A percentile compares a stretch with the other conserved stretches of the same genome.
Conservation (phyloP, 2,329 filamentous ascomycete species). For the Hypoxylon sp. region DNA sequence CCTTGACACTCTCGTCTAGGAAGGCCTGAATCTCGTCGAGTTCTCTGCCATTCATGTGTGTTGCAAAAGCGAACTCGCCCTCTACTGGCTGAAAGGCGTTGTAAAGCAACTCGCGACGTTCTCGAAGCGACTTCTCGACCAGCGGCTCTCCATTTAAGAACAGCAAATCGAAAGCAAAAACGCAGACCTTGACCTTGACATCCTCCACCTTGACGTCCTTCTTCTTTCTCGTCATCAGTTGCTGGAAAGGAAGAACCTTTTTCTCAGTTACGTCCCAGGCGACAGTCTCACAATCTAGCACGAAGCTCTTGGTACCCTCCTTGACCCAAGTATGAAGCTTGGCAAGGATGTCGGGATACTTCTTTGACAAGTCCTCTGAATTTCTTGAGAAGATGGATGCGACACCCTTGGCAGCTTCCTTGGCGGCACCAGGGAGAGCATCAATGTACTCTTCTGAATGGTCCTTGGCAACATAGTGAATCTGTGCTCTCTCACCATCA, state of each 20-base stretch:
- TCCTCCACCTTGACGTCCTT: conserved; percentile 98
- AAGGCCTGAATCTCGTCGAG: conserved; percentile 94
- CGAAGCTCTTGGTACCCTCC: conserved; percentile 90
- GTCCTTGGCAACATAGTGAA: conserved; percentile 93
- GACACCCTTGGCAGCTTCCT: conserved; percentile 79
- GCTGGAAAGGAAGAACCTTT: conserved; percentile 96
- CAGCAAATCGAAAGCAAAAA: conserved; percentile 95
- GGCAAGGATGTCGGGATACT: conserved; percentile 94
- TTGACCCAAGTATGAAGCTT: conserved; percentile 94
- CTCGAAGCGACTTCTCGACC: conserved; percentile 87
- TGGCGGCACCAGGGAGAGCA: conserved; percentile 71
- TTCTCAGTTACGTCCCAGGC: conserved; percentile 96
- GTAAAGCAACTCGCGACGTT: conserved; percentile 83
- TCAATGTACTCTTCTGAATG: conserved; percentile 78
- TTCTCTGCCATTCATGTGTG: conserved; percentile 87
- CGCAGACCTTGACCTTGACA: conserved; percentile 95
- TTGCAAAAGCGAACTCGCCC: conserved; percentile 93
- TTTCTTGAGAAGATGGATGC: conserved; percentile 97
- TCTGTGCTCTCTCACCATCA: conserved; percentile 97
- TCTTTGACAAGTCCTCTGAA: conserved; percentile 96
- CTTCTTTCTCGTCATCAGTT: conserved; percentile 97
- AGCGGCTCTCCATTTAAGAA: conserved; percentile 93
- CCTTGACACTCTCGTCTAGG: conserved; percentile 94
- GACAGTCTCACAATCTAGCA: conserved; percentile 98
- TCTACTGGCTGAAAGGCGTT: conserved; percentile 82